A percentile compares a stretch with the other conserved stretches of the same genome.
phyloP scores from a whole-genome alignment of 2,329 filamentous ascomycete genomes.

The Aspergillus sp. region DNA sequence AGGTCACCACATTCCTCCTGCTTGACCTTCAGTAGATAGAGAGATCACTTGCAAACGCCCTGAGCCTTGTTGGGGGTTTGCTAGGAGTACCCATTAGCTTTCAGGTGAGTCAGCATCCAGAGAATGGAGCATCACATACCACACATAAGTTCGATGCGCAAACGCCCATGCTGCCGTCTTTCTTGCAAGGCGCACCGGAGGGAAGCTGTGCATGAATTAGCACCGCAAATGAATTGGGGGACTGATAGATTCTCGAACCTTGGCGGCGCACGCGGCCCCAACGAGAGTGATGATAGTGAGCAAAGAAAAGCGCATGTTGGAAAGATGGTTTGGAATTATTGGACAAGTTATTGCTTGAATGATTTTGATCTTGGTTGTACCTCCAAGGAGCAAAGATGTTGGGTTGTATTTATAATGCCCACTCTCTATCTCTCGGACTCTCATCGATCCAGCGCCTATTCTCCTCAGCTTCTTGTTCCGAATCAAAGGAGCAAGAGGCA shows the following conservation, averaged over 20 bases:
- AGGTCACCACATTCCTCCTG: not conserved
- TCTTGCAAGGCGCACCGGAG: slow-evolving; percentile 1
- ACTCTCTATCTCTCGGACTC: not conserved
- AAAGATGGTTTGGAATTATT: not conserved
- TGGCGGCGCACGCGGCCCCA: not conserved
- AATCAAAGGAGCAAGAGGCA: not conserved
- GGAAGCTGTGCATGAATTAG: slow-evolving; percentile 5
- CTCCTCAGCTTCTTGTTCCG: not conserved
- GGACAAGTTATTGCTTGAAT: not conserved
- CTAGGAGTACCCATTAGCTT: not conserved
- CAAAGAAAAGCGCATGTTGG: not conserved
- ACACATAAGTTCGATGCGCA: slow-evolving; percentile 5
- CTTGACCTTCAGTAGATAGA: not conserved
- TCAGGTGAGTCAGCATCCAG: not conserved
- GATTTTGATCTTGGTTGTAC: not conserved
- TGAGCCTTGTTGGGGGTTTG: not conserved
- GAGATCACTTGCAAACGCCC: not conserved
- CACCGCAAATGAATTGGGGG: not conserved
- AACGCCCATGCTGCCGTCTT: slow-evolving; percentile 2
- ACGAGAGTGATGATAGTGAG: not conserved
- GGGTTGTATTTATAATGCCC: not conserved
- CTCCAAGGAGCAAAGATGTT: not conserved
- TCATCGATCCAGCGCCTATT: not conserved
- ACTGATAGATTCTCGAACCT: slow-evolving; percentile 1
- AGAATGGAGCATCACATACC: not conserved